Evolutionary conservation across 2,329 filamentous ascomycete genomes (phyloP).

Genomic region (Cladosporium sp.): DNA sequence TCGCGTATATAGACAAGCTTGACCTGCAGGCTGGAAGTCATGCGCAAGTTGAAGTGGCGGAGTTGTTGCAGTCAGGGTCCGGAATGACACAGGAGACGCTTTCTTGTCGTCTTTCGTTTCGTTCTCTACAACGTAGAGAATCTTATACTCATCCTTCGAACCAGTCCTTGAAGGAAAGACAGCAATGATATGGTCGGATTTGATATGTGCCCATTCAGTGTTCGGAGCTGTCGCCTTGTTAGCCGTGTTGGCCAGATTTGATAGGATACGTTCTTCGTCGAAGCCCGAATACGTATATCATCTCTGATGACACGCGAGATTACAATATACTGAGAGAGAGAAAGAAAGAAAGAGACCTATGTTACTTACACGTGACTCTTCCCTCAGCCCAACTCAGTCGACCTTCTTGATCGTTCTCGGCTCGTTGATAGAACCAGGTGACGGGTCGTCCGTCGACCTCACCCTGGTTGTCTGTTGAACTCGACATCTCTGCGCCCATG

Average conservation of each 20-base stretch:
- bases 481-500: constrained; percentile 22
- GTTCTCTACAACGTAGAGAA: constrained; percentile 24
- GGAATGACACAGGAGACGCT: constrained; percentile 18
- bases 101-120: constrained; percentile 16
- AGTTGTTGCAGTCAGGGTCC: constrained; percentile 21
- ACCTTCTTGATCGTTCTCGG: constrained; percentile 16
- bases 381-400: constrained; percentile 22
- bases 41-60: constrained; percentile 23
- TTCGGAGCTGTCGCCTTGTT: constrained; percentile 12
- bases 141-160: constrained; percentile 16
- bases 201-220: constrained; percentile 18
- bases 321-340: too few species aligned
- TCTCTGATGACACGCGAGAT: too few species aligned
- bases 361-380: constrained; percentile 19
- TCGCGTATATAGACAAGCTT: constrained; percentile 13
- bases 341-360: too few species aligned
- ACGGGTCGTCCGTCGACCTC: constrained; percentile 24
- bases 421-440: constrained; percentile 23
- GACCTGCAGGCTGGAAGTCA: constrained; percentile 18
- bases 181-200: constrained; percentile 22
- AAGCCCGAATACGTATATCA: too few species aligned
- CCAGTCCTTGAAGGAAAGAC: constrained; percentile 16
- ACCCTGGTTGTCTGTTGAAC: constrained; percentile 18
- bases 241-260: too few species aligned
- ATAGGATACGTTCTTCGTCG: too few species aligned